Conservation (phyloP, 2,329 filamentous ascomycete species). For the Diaporthe humulicola region DNA sequence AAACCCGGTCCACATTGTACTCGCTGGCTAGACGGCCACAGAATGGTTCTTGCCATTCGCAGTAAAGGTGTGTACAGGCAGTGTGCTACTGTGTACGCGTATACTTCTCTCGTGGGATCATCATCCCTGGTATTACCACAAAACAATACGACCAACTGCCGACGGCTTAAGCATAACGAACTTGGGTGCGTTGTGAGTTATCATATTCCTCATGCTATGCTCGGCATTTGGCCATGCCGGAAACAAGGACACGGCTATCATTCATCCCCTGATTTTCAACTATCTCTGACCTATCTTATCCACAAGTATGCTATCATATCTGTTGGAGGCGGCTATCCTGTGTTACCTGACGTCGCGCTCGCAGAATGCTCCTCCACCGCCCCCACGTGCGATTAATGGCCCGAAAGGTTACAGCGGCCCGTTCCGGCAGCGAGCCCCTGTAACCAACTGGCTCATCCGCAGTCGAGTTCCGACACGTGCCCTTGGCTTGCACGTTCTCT, state of each 20-base stretch:
- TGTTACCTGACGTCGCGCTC: constrained; percentile 25
- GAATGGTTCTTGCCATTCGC: background rate
- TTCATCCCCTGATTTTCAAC: background rate
- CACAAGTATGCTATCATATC: background rate
- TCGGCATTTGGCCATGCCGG: background rate
- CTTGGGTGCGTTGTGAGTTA: background rate
- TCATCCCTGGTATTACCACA: background rate
- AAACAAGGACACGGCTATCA: background rate
- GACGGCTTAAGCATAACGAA: background rate
- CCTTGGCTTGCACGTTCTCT: background rate
- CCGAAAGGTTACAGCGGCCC: constrained; percentile 20
- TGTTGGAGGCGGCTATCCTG: background rate
- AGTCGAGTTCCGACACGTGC: background rate
- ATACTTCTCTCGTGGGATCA: background rate
- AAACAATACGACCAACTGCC: background rate
- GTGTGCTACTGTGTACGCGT: too few relatives aligned
- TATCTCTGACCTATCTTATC: background rate
- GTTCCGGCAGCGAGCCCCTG: constrained; percentile 23
- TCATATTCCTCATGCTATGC: background rate
- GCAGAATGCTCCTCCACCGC: constrained; percentile 14
- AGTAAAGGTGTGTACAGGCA: too few relatives aligned
- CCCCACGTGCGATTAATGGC: constrained; percentile 28
- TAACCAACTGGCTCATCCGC: background rate
- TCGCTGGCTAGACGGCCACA: background rate
- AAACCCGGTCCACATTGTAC: background rate